Evolutionary conservation across 805 yeast species (phyloP).

Genomic region (Saccharomycopsis synnaedendra): DNA sequence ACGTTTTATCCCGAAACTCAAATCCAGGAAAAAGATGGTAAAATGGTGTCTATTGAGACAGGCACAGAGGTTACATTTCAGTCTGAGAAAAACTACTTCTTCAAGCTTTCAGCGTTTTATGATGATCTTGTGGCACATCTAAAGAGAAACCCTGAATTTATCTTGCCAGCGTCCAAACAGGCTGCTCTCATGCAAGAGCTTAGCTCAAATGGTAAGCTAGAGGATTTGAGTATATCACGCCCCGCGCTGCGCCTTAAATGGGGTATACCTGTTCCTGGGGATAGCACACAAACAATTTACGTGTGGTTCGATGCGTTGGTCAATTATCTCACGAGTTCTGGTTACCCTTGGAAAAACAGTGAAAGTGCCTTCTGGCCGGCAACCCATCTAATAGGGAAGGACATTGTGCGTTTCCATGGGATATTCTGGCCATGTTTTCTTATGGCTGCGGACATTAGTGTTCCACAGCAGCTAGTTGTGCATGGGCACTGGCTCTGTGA

Average conservation of each 20-base stretch:
- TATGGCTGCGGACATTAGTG: slow-evolving; percentile 63
- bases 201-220: slow-evolving; percentile 29
- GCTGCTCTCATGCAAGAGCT: slow-evolving; percentile 48
- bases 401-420: slow-evolving; percentile 79
- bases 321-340: slow-evolving; percentile 69
- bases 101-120: slow-evolving; percentile 56
- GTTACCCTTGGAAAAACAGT: slow-evolving; percentile 32
- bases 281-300: slow-evolving; percentile 66
- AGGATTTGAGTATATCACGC: slow-evolving; percentile 79
- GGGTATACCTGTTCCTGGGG: slow-evolving; percentile 88
- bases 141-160: slow-evolving; percentile 40
- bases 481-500: slow-evolving; percentile 92
- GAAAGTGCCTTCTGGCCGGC: slow-evolving; percentile 43
- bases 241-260: slow-evolving; percentile 69
- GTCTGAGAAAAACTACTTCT: slow-evolving; percentile 80
- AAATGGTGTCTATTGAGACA: slow-evolving; percentile 46
- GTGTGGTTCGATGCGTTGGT: slow-evolving; percentile 96
- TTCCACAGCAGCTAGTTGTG: slow-evolving; percentile 69
- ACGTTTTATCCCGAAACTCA: slow-evolving; percentile 84
- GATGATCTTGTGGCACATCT: slow-evolving; percentile 38
- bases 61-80: slow-evolving; percentile 66
- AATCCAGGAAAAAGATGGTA: slow-evolving; percentile 33
- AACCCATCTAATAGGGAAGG: slow-evolving; percentile 84
- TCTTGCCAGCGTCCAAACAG: slow-evolving; percentile 54
- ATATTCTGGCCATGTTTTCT: slow-evolving; percentile 90